Evolutionary conservation across 2,329 filamentous ascomycete species (phyloP), one percentile per base, ranked within the genome.

Genomic region (Thielaviopsis populi): DNA sequence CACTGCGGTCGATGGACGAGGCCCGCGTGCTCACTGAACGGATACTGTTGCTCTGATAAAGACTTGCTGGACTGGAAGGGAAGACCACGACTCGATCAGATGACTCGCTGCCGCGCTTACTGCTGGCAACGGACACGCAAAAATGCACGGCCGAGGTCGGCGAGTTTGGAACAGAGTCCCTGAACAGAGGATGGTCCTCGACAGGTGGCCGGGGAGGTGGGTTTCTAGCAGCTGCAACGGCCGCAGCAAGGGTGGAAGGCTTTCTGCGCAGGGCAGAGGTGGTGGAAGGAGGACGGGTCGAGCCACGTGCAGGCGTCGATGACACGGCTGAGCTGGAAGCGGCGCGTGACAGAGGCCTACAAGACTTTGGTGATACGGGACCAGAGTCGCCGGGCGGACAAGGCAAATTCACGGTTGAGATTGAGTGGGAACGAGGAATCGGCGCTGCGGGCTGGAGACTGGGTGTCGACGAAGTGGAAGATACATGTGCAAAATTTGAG

Each of bases 161-260:
- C 42, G 43, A 61, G 27, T 15, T 50, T 6, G 59, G 30, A 40
- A 27, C 42, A 15, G 42, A 58, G 53, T 66, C 58, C 15, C 64
- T 48, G 33, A 66, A 66, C 24, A 66, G 46, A 4, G 64, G 64
- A n/a, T 66, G 64, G 33, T 63, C 61, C 15, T 63, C 56, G 11
- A 66, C 64, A 3, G 62, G 62, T 17, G 64, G 64, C 6, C 61
- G 61, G 6, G 61, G 61, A 24, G 59, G 61, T 11, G 56, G 54
- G 30, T 63, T 63, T 40, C 58, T 43, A 15, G 58, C 24, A 10
- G 62, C 64, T 5, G 61, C 61, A 33, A 48, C 62, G 13, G 62
- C 64, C 33, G 48, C 64, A 56, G 58, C 54, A 43, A 63, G 59
- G 10, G 46, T 61, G 33, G 61, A 63, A 2, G 58, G 41, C 15